phyloP scores from a whole-genome alignment of 768 basidiomycete genomes.

The Tricholoma saponaceum region DNA sequence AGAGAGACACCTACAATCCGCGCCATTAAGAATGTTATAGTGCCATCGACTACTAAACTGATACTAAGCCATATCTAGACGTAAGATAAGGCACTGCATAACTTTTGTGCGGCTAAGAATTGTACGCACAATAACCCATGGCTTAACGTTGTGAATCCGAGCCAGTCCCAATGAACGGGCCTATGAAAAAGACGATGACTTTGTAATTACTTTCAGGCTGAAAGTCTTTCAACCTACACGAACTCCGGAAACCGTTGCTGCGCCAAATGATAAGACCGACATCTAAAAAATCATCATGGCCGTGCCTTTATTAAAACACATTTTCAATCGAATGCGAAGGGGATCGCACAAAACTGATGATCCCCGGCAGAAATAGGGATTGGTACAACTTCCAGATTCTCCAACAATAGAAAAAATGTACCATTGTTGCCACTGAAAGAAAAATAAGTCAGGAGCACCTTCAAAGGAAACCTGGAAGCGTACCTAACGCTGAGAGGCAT shows the following conservation, averaged over 20 bases:
- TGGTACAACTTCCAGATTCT: slow-evolving; percentile 15
- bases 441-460: neutral
- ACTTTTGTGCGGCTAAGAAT: neutral
- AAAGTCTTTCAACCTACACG: neutral
- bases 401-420: slow-evolving; percentile 18
- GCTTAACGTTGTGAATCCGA: neutral
- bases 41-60: slow-evolving; percentile 19
- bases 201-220: neutral
- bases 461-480: neutral
- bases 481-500: slow-evolving; percentile 14
- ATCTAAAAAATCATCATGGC: neutral
- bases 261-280: slow-evolving; percentile 1
- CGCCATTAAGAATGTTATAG: slow-evolving; percentile 20
- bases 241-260: slow-evolving; percentile 1
- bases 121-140: slow-evolving; percentile 11
- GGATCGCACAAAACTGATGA: neutral
- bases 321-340: neutral
- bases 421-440: slow-evolving; percentile 3
- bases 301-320: neutral
- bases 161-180: neutral
- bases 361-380: slow-evolving; percentile 7
- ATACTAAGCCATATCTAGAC: slow-evolving; percentile 21
- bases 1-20: slow-evolving; percentile 13
- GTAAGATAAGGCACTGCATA: neutral
- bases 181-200: neutral